Base-by-base conservation (phyloP, 2,329 filamentous ascomycete species). In the Fusarium brevicatenulatum region DNA sequence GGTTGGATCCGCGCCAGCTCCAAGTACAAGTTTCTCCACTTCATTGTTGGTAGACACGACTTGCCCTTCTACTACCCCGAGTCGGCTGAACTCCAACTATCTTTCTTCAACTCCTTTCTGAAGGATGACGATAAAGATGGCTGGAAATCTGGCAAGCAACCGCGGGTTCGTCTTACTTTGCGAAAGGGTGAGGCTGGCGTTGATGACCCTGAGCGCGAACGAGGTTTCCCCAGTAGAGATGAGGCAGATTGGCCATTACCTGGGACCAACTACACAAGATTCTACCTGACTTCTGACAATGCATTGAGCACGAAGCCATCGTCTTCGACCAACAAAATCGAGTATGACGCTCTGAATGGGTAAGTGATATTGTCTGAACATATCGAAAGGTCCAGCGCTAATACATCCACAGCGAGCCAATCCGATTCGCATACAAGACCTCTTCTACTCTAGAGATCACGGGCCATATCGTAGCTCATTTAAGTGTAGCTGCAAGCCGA, bases 11-110 rank as follows among this genome's bases (percentile, higher is more conserved):
- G 89, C 49, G 91, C 91, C 0, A 90, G 90, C 2, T 92, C 91
- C 1, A 84, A 89, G 67, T 83, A 90, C 66, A 93, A 93, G 78
- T 93, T 91, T 71, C 83, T 93, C 2, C 87, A 91, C 21, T 89
- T 92, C 79, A 91, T 93, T 76, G 90, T 88, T 1, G 91, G 92
- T 8, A 85, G 91, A 0, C 91, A 94, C 70, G 91, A 93, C 75
- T 83, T 93, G 7, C 91, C 91, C 0, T 93, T 93, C 79, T 93
- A 92, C 81, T 92, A 93, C 78, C 79, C 86, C 2, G 89, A 93
- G 54, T 90, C 92, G 69, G 91, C 92, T 1, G 88, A 91, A 65
- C 73, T 93, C 0, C 91, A 93, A 77, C 85, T 84, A 39, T 89
- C 87, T 72, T 93, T 94, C 78, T 82, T 93, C 0, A 90, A 93